These are phyloP conservation scores for Cercospora sp. DNA, from an alignment of 2,329 filamentous ascomycete species.

Conservation along the genomic window DNA sequence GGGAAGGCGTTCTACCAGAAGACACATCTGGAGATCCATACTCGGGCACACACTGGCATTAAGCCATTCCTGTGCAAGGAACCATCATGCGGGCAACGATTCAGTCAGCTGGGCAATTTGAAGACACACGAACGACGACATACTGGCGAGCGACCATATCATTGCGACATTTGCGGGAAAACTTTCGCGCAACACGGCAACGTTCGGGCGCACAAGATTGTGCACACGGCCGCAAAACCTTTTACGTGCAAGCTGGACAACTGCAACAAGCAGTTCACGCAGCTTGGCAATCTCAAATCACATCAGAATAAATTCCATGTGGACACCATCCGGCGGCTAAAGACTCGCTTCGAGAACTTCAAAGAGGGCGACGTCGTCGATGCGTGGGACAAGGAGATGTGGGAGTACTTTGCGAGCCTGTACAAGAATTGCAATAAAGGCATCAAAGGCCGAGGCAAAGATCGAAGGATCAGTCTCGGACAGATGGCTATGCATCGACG, in stretches of 20 bases:
- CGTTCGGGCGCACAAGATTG: constrained; percentile 77
- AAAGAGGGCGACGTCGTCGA: constrained; percentile 63
- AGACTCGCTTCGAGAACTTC: constrained; percentile 66
- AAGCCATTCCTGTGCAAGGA: constrained; percentile 86
- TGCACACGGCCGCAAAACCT: constrained; percentile 74
- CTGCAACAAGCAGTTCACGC: constrained; percentile 85
- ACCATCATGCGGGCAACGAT: constrained; percentile 71
- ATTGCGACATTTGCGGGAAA: constrained; percentile 77
- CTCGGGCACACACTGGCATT: constrained; percentile 80
- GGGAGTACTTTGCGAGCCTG: constrained; percentile 79
- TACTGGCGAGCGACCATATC: constrained; percentile 81
- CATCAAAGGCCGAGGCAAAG: constrained; percentile 92
- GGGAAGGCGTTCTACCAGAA: constrained; percentile 84
- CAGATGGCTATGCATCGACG: constrained; percentile 18
- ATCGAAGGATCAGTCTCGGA: constrained; percentile 61
- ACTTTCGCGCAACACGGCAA: constrained; percentile 84
- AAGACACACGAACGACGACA: constrained; percentile 89
- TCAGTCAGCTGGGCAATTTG: constrained; percentile 88
- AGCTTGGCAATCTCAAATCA: constrained; percentile 89
- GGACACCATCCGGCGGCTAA: constrained; percentile 68
- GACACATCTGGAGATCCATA: constrained; percentile 89
- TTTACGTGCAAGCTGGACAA: constrained; percentile 79
- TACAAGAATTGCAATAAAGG: constrained; percentile 99
- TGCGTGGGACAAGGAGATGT: constrained; percentile 71
- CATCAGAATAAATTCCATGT: constrained; percentile 95